Evolutionary conservation across 2,329 filamentous ascomycete genomes (phyloP), one percentile per base, ranked within the genome.

Genomic region (Arthrobotrys musiformis): DNA sequence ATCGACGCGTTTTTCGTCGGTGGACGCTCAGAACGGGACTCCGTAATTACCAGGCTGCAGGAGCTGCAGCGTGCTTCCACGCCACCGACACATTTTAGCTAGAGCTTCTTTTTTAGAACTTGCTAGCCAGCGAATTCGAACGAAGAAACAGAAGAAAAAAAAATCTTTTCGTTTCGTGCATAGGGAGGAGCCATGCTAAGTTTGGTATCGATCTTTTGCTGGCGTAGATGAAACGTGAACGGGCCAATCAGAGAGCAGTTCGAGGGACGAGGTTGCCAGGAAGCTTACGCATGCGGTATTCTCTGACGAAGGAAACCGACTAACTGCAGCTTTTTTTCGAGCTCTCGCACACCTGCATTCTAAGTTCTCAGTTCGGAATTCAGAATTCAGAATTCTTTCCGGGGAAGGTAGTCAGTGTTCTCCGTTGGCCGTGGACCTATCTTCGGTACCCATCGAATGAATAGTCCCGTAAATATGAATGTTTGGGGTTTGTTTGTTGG

Each of bases 251-350:
- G 61, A 60, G 17, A 19, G n/a, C 33, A 26, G 30, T 11, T 26
- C 48, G 42, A 44, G 13, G 63, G 50, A 42, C 48, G 63, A 37
- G 33, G 48, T 3, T 50, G 26, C 40, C 60, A 44, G 22, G 40
- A 26, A 67, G 70, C 70, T 75, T 68, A 75, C 70, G 70, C 70
- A 67, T 75, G 70, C 63, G 46, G 62, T 56, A 48, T 35, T 62
- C 64, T 56, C 33, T 70, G 50, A 52, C 28, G 30, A 62, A n/a
- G 46, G 40, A 40, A 40, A 24, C 13, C 28, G 66, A 54, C 35
- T 54, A 52, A 42, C 30, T 30, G 56, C 40, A 66, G 61, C 48
- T 40, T 2, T 15, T 52, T 24, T 60, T 61, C 28, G 60, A 73
- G 69, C 61, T 73, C 69, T 73, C 48, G 30, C 24, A 17, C 58